phyloP scores from a whole-genome alignment of 768 basidiomycete species.

The Mycena indigotica region DNA sequence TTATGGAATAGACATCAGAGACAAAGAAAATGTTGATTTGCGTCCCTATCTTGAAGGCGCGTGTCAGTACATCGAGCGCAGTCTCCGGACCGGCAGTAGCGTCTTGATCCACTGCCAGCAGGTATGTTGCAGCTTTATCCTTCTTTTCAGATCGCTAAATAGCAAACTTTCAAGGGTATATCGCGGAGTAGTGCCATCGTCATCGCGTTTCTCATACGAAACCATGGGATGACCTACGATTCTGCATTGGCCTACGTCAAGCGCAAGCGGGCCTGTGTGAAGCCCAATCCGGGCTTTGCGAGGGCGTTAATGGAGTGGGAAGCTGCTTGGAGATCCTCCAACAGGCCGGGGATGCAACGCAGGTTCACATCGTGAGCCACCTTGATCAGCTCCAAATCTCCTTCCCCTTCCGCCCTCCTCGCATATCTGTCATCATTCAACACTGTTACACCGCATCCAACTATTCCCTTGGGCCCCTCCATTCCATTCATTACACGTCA shows the following conservation, averaged over 20 bases:
- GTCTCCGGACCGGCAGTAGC: conserved; percentile 60
- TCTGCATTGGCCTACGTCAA: conserved; percentile 61
- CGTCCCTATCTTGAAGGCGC: conserved; percentile 68
- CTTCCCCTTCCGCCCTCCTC: no score
- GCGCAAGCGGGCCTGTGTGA: conserved; percentile 68
- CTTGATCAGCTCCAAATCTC: not conserved
- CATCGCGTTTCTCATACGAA: conserved; percentile 80
- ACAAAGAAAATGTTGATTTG: conserved; percentile 62
- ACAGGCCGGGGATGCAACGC: conserved; percentile 2
- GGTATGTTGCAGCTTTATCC: conserved; percentile 9
- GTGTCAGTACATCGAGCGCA: conserved; percentile 65
- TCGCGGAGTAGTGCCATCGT: conserved; percentile 78
- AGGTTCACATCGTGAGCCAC: conserved; percentile 20
- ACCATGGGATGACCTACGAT: conserved; percentile 73
- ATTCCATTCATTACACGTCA: no score
- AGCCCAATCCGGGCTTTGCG: conserved; percentile 80
- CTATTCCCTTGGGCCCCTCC: no score
- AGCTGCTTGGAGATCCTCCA: conserved; percentile 9
- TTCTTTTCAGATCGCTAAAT: conserved; percentile 4
- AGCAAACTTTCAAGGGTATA: conserved; percentile 53
- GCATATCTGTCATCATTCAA: no score
- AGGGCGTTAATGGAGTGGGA: conserved; percentile 63
- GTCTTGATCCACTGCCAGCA: conserved; percentile 69
- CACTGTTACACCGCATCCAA: no score
- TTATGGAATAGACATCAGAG: conserved; percentile 70